A percentile compares a stretch with the other conserved stretches of the same genome.
phyloP scores from a whole-genome alignment of 768 basidiomycete genomes.

The Boletellus emodensis region DNA sequence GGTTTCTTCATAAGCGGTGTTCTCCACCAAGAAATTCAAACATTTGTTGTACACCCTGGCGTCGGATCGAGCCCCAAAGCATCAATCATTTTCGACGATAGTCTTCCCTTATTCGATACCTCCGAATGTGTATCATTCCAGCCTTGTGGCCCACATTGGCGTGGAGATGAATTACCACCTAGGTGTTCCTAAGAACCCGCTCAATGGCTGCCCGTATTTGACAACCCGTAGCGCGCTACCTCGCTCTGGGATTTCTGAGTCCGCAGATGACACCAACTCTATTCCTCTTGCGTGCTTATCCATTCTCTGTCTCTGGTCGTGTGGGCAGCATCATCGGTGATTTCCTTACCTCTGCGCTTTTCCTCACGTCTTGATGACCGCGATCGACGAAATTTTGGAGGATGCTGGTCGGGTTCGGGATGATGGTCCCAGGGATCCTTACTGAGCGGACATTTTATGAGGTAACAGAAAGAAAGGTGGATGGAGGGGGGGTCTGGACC shows the following conservation, averaged over 20 bases:
- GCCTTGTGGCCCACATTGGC: constrained; percentile 42
- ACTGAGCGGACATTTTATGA: not conserved
- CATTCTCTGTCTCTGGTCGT: not conserved
- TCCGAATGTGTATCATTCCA: constrained; percentile 43
- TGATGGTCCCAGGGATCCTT: not conserved
- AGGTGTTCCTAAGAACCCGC: not conserved
- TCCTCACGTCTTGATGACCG: not conserved
- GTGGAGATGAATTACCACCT: constrained; percentile 31
- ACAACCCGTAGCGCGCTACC: not conserved
- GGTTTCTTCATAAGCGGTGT: constrained; percentile 41
- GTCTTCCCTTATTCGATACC: constrained; percentile 26
- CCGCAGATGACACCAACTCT: constrained; percentile 1
- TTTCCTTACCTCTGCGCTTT: not conserved
- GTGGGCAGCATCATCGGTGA: not conserved
- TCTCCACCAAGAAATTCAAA: constrained; percentile 45
- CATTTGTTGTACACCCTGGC: constrained; percentile 29
- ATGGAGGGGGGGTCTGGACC: constrained; percentile 1
- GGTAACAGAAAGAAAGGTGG: not conserved
- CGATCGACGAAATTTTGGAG: not conserved
- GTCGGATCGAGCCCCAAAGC: constrained; percentile 25
- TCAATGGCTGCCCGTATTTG: not conserved
- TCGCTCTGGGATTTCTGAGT: not conserved
- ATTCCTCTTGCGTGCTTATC: not conserved
- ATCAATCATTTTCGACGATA: constrained; percentile 28
- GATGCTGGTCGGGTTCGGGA: constrained; percentile 1